phyloP scores from a whole-genome alignment of 1,284 basidiomycete species.

The Papiliotrema flavescens region DNA sequence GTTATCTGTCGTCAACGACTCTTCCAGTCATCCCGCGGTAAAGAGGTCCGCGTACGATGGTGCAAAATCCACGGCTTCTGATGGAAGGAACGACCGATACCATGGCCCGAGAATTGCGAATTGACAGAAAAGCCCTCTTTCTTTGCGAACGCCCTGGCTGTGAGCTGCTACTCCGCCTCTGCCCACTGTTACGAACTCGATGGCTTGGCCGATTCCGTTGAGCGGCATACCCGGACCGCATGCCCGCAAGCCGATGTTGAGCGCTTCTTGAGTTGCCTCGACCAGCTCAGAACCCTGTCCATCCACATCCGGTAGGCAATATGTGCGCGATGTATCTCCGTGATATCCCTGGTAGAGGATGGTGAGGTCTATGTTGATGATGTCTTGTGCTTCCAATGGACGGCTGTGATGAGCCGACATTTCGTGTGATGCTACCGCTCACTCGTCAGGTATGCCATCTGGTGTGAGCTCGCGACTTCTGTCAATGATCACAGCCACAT shows the following conservation, averaged over 20 bases:
- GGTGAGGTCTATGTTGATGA: constrained; percentile 81
- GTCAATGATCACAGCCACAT: constrained; percentile 11
- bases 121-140: constrained; percentile 61
- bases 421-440: constrained; percentile 55
- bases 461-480: neutral
- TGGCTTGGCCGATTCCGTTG: constrained; percentile 69
- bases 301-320: constrained; percentile 73
- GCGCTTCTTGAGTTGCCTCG: constrained; percentile 60
- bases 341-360: constrained; percentile 74
- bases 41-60: constrained; percentile 50
- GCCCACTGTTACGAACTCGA: constrained; percentile 53
- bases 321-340: constrained; percentile 79
- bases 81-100: constrained; percentile 81
- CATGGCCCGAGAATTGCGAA: constrained; percentile 64
- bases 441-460: constrained; percentile 43
- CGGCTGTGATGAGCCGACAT: constrained; percentile 59
- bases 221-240: constrained; percentile 75
- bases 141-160: constrained; percentile 43
- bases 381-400: constrained; percentile 71
- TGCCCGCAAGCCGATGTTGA: constrained; percentile 66
- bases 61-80: constrained; percentile 80
- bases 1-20: constrained; percentile 57
- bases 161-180: neutral
- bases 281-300: constrained; percentile 63
- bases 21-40: neutral